These are phyloP conservation scores for Erysimum cheiri DNA, from an alignment of 441 rosid genomes.

Conservation along the genomic window DNA sequence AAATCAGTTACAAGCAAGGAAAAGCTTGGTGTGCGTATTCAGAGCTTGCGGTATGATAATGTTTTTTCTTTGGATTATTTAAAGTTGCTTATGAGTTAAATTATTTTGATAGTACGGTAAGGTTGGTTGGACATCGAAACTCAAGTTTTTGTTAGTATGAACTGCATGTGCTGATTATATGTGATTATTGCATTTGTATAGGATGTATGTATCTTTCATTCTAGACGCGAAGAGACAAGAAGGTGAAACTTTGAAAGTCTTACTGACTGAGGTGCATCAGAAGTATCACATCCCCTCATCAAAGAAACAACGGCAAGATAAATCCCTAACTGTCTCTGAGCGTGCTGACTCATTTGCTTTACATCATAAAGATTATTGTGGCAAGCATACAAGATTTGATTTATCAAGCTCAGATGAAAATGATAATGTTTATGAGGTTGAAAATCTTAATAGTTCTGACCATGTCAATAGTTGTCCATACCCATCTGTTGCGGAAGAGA, in stretches of 20 bases:
- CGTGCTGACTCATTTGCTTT: constrained; percentile 75
- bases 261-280: constrained; percentile 44
- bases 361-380: constrained; percentile 60
- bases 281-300: constrained; percentile 52
- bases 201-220: constrained; percentile 77
- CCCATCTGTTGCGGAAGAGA: constrained; percentile 93
- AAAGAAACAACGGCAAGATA: constrained; percentile 57
- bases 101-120: constrained; percentile 7
- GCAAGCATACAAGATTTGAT: constrained; percentile 83
- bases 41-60: constrained; percentile 71
- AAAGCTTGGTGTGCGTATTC: constrained; percentile 84
- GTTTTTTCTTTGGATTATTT: background rate
- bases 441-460: constrained; percentile 49
- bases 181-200: constrained; percentile 41
- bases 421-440: constrained; percentile 52
- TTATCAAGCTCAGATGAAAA: constrained; percentile 85
- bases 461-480: constrained; percentile 83
- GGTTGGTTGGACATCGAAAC: background rate
- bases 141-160: constrained; percentile 12
- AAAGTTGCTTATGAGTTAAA: constrained; percentile 19
- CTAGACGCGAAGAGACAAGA: constrained; percentile 68
- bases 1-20: constrained; percentile 64
- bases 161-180: constrained; percentile 35
- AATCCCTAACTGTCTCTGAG: constrained; percentile 62
- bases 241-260: constrained; percentile 53